Base-by-base conservation (phyloP, 176 grass and related monocot genomes). In the Tillandsia fasciculata region DNA sequence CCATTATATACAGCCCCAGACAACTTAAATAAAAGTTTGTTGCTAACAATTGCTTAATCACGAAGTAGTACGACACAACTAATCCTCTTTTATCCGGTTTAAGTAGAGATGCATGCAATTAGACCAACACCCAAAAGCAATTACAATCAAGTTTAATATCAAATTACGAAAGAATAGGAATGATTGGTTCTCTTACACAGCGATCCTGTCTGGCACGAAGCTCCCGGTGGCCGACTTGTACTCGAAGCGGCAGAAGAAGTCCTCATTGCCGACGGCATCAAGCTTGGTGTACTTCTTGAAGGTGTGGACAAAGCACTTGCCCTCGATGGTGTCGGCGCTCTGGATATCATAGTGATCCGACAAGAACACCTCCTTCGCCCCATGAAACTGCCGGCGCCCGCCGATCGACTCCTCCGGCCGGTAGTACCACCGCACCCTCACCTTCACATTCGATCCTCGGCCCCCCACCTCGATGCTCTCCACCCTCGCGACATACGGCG, bases 271-370 rank as follows among this genome's bases (percentile, higher is more conserved):
- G 8, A 96, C 87, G 49, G 78, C 89, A 83, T 96, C 91, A 69
- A 96, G 91, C 73, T 96, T 96, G 63, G 87, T 96, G 69, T 96
- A 96, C 74, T 76, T 87, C 26, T 86, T 84, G 74, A 96, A 96
- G 50, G 76, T 87, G 73, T 96, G 91, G 18, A 96, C 87, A 42
- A 82, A 84, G 76, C 93, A 97, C 70, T 92, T 97, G n/a, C 86
- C 89, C 72, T 97, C 93, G 9, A 97, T 97, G 12, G 93, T 97
- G 68, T 97, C 93, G 42, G 93, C 93, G 10, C 93, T 97, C 80
- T 97, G 93, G 59, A 90, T 77, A 80, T 97, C 93, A 70, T 97
- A 92, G 76, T 97, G 93, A 12, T 97, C 93, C 33, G 91, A 96
- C 72, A 96, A 80, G 70, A 96, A 96, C 1, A 96, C 81, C 72